Evolutionary conservation across 2,329 filamentous ascomycete species (phyloP).

Genomic region (Daldinia sp.): DNA sequence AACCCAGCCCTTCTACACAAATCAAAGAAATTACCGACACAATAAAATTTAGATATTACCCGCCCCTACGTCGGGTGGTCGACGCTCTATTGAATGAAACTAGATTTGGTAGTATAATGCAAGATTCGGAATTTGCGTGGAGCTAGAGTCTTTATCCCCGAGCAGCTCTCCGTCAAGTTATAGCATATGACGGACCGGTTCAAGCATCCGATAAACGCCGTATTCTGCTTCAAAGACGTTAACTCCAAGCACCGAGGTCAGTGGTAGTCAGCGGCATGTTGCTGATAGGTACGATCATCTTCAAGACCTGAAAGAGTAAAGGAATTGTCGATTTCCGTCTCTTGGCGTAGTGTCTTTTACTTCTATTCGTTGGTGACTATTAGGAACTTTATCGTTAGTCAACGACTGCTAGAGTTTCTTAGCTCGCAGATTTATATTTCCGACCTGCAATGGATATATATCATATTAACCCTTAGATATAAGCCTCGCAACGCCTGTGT

Average conservation of each 20-base stretch:
- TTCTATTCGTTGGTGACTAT: neutral
- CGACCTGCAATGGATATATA: neutral
- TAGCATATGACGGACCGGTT: neutral
- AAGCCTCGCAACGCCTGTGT: neutral
- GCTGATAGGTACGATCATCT: neutral
- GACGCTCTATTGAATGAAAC: neutral
- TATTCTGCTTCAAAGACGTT: neutral
- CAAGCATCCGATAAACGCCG: neutral
- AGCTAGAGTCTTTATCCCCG: constrained; percentile 6
- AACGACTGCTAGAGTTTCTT: neutral
- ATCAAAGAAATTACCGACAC: neutral
- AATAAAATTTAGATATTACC: neutral
- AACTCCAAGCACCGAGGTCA: neutral
- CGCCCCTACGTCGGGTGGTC: neutral
- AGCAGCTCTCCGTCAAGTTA: neutral
- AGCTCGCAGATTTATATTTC: neutral
- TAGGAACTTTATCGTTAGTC: neutral
- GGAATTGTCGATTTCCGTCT: neutral
- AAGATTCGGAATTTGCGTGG: constrained; percentile 9
- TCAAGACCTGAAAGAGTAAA: neutral
- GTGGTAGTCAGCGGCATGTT: neutral
- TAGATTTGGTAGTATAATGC: neutral
- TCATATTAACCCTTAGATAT: neutral
- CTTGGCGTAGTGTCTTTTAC: neutral
- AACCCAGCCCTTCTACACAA: neutral